Evolutionary conservation across 441 rosid genomes (phyloP), one percentile per base, ranked within the genome.

Genomic region (Erysimum cheiri): DNA sequence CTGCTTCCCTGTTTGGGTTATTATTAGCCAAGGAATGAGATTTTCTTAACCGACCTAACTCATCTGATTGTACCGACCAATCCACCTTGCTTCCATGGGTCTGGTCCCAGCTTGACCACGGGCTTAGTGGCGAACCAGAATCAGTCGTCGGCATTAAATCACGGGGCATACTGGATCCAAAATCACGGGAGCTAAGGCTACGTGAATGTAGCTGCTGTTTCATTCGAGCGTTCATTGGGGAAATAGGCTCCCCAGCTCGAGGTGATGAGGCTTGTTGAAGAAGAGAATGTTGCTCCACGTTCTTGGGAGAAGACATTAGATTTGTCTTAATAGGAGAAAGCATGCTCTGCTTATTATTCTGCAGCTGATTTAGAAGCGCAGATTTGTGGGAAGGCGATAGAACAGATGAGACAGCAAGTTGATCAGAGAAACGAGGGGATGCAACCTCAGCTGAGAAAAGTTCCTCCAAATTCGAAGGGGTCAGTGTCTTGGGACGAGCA

Each of bases 21-120:
- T 60, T 74, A 79, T n/a, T n/a, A n/a, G 83, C 88, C 69, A 88
- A 61, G 46, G 98, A 85, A 65, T 77, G 82, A 8, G 91, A 85
- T 64, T 88, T 81, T 35, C 83, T 73, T 31, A 80, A 77, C 64
- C 79, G 79, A 13, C 85, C 87, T 60, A 78, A 56, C 61, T 86
- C 91, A 55, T 86, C 91, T n/a, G 87, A 70, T 29, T 81, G 84
- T 5, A 83, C 85, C 15, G 89, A 84, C 93, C 91, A 88, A 71
- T 88, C 93, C 5, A 84, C 84, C 71, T 75, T 86, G 65, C 31
- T 69, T 62, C 89, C 93, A 22, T 80, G 74, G 43, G 77, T 76
- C 58, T 86, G 75, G 60, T 87, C 93, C 91, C 89, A 88, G 22
- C 73, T 86, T 4, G 93, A 86, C 91, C 93, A 83, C 10, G 85